These are phyloP conservation scores for Lactuca saligna DNA, from an alignment of 129 eudicot genomes.

Conservation along the genomic window DNA sequence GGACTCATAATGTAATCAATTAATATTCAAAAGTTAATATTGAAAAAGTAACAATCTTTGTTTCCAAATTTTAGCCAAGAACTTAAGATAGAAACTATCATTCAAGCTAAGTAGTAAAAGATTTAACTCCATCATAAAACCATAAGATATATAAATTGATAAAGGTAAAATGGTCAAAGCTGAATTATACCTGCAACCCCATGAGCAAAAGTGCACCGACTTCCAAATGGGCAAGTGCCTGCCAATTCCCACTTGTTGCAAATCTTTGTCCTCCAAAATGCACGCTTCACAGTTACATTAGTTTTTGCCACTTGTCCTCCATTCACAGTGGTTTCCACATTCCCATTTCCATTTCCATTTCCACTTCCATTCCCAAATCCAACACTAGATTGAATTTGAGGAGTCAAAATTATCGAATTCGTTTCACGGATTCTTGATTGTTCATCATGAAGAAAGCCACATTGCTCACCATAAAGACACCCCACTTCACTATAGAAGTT, in stretches of 20 bases:
- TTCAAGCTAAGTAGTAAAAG: not conserved
- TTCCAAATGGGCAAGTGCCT: slow-evolving; percentile 73
- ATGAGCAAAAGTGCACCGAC: slow-evolving; percentile 82
- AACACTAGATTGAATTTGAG: slow-evolving; percentile 38
- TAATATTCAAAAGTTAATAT: too few relatives aligned
- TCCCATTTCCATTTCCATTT: slow-evolving; percentile 26
- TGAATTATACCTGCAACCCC: slow-evolving; percentile 67
- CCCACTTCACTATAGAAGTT: slow-evolving; percentile 70
- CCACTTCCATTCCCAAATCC: slow-evolving; percentile 33
- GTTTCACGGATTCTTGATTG: slow-evolving; percentile 64
- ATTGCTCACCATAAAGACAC: slow-evolving; percentile 72
- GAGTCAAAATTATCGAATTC: slow-evolving; percentile 60
- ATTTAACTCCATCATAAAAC: slow-evolving; percentile 15
- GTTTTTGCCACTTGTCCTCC: slow-evolving; percentile 10
- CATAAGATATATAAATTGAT: not conserved
- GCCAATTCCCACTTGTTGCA: slow-evolving; percentile 82
- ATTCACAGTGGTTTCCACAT: slow-evolving; percentile 22
- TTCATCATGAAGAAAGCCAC: slow-evolving; percentile 77
- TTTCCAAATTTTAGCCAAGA: slow-evolving; percentile 12
- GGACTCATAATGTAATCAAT: too few relatives aligned
- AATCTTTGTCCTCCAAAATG: slow-evolving; percentile 77
- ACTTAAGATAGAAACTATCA: slow-evolving; percentile 27
- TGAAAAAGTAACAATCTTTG: slow-evolving; percentile 7
- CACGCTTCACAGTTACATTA: slow-evolving; percentile 48
- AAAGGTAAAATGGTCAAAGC: slow-evolving; percentile 4